Conservation (phyloP, 139 green algal species). For the Spirogloea muscicola region DNA sequence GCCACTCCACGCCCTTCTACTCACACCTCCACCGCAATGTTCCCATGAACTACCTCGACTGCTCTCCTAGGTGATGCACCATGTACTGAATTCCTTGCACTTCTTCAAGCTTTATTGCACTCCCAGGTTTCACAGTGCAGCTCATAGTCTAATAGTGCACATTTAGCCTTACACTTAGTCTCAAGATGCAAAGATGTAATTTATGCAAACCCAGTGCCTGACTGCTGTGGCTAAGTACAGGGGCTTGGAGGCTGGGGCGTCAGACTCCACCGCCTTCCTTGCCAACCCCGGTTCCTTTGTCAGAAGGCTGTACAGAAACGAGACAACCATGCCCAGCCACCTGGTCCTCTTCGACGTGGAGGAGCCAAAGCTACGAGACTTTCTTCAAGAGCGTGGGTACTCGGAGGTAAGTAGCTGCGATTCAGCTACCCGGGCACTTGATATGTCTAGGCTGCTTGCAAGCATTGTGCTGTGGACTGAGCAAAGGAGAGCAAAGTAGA, state of each 20-base stretch:
- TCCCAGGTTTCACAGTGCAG: not conserved
- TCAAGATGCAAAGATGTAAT: too few species aligned
- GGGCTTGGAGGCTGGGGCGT: not conserved
- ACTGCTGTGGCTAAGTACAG: too few species aligned
- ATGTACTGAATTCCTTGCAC: not conserved
- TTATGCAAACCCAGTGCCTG: too few species aligned
- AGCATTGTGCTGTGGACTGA: too few species aligned
- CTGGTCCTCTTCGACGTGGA: not conserved
- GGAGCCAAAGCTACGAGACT: not conserved
- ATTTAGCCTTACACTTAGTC: not conserved
- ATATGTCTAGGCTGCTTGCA: too few species aligned
- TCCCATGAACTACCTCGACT: constrained; percentile 19
- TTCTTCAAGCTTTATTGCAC: not conserved
- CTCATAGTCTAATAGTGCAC: too few species aligned
- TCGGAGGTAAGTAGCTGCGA: too few species aligned
- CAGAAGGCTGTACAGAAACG: not conserved
- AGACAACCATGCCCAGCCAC: not conserved
- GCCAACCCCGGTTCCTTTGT: not conserved
- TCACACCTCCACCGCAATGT: constrained; percentile 2
- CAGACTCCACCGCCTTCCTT: not conserved
- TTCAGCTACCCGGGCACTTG: too few species aligned
- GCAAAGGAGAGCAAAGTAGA: too few species aligned
- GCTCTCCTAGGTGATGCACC: constrained; percentile 3
- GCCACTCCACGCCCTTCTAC: constrained; percentile 29
- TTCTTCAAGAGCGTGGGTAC: not conserved